Evolutionary conservation across 441 rosid genomes (phyloP).

Genomic region (Flueggea neowawraea): DNA sequence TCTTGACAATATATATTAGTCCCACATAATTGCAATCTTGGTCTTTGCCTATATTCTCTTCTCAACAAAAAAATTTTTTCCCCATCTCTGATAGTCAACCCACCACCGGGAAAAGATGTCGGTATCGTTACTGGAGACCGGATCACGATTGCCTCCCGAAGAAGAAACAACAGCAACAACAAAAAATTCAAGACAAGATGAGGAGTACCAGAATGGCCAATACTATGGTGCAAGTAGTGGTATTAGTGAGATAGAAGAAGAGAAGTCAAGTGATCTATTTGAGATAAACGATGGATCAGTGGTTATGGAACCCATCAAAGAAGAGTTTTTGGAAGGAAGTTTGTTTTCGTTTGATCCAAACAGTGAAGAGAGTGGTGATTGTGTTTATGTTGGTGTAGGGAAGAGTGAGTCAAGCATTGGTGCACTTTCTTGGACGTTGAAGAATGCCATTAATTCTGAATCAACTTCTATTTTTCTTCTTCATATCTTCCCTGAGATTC

Average conservation of each 20-base stretch:
- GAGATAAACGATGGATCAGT: slow-evolving; percentile 15
- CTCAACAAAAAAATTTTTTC: too few relatives aligned
- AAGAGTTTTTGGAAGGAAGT: slow-evolving; percentile 28
- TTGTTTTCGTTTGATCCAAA: not conserved
- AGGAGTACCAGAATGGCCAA: not conserved
- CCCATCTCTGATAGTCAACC: too few relatives aligned
- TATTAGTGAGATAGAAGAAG: slow-evolving; percentile 45
- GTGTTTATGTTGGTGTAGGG: slow-evolving; percentile 69
- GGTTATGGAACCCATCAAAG: slow-evolving; percentile 25
- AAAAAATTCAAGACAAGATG: not conserved
- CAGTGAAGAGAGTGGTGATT: slow-evolving; percentile 25
- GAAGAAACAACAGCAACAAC: not conserved
- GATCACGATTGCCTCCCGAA: not conserved
- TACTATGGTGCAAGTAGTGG: not conserved
- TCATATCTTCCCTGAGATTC: slow-evolving; percentile 70
- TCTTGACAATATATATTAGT: too few relatives aligned
- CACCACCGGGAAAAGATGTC: not conserved
- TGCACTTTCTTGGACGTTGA: slow-evolving; percentile 68
- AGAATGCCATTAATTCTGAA: slow-evolving; percentile 27
- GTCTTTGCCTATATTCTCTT: too few relatives aligned
- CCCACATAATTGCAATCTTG: too few relatives aligned
- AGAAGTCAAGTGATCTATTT: slow-evolving; percentile 2
- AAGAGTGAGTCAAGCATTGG: slow-evolving; percentile 75
- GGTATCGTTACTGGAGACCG: not conserved
- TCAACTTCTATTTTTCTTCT: slow-evolving; percentile 51